Evolutionary conservation across 2,329 filamentous ascomycete genomes (phyloP).

Genomic region (Calonectria multiphialidica): DNA sequence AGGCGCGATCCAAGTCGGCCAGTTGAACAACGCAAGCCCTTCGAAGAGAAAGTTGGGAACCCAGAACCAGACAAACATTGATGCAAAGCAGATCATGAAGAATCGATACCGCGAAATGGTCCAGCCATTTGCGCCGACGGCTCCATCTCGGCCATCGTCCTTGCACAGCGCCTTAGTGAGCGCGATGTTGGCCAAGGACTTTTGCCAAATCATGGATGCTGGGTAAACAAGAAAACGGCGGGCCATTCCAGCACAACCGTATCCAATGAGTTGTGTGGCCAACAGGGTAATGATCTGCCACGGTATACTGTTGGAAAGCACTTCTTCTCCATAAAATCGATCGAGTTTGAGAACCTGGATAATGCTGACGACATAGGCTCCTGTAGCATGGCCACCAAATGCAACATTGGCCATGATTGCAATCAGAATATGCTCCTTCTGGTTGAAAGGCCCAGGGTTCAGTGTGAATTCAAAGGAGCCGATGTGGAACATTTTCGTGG

Average conservation of each 20-base stretch:
- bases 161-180: constrained; percentile 47
- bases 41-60: constrained; percentile 63
- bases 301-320: constrained; percentile 47
- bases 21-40: constrained; percentile 60
- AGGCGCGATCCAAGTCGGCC: constrained; percentile 64
- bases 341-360: constrained; percentile 60
- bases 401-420: constrained; percentile 69
- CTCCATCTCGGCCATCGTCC: constrained; percentile 30
- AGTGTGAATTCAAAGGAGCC: constrained; percentile 44
- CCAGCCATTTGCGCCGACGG: constrained; percentile 38
- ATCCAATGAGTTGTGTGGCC: constrained; percentile 64
- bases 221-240: constrained; percentile 63
- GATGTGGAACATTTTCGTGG: constrained; percentile 13
- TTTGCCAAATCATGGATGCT: constrained; percentile 63
- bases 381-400: constrained; percentile 44
- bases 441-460: constrained; percentile 64
- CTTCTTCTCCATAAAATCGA: constrained; percentile 58
- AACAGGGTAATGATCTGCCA: constrained; percentile 62
- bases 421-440: constrained; percentile 67
- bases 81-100: constrained; percentile 55
- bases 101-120: constrained; percentile 50
- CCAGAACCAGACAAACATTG: constrained; percentile 66
- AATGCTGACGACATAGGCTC: constrained; percentile 59
- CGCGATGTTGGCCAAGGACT: constrained; percentile 59
- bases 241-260: constrained; percentile 61